phyloP scores from a whole-genome alignment of 2,329 filamentous ascomycete genomes.

The Exophiala spinifera region DNA sequence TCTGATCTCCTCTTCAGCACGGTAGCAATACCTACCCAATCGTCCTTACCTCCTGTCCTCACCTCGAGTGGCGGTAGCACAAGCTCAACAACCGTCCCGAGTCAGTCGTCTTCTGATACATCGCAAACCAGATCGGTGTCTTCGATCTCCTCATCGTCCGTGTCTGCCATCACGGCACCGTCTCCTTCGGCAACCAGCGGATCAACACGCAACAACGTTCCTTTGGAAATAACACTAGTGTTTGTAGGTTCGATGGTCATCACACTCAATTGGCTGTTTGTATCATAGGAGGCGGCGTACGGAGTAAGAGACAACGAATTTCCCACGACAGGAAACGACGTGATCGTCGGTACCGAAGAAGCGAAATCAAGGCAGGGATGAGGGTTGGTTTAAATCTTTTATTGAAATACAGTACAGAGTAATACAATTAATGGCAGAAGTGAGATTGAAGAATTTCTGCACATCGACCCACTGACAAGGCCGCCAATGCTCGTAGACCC shows the following conservation, averaged over 20 bases:
- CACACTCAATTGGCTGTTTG: slow-evolving; percentile 4
- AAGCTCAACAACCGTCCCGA: neutral
- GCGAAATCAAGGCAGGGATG: slow-evolving; percentile 15
- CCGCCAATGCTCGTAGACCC: slow-evolving; percentile 19
- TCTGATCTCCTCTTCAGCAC: slow-evolving; percentile 24
- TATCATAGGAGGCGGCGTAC: neutral
- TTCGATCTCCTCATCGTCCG: slow-evolving; percentile 1
- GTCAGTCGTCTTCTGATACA: neutral
- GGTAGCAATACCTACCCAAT: slow-evolving; percentile 17
- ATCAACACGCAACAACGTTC: neutral
- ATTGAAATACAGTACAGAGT: too few relatives aligned
- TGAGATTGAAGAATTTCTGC: slow-evolving; percentile 18
- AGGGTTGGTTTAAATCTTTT: neutral
- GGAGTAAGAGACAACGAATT: slow-evolving; percentile 2
- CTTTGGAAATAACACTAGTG: slow-evolving; percentile 4
- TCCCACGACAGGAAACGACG: neutral
- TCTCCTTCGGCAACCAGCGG: slow-evolving; percentile 7
- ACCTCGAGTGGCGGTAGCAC: slow-evolving; percentile 8
- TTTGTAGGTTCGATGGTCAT: slow-evolving; percentile 6
- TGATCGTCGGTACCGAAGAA: slow-evolving; percentile 8
- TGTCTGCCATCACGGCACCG: slow-evolving; percentile 6
- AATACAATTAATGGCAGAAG: too few relatives aligned
- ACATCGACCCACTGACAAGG: slow-evolving; percentile 16
- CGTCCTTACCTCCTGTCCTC: slow-evolving; percentile 16
- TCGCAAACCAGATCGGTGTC: slow-evolving; percentile 1